A percentile compares a stretch with the other conserved stretches of the same genome.
phyloP scores from a whole-genome alignment of 495 filamentous ascomycete species.

The Copromyces sp. region DNA sequence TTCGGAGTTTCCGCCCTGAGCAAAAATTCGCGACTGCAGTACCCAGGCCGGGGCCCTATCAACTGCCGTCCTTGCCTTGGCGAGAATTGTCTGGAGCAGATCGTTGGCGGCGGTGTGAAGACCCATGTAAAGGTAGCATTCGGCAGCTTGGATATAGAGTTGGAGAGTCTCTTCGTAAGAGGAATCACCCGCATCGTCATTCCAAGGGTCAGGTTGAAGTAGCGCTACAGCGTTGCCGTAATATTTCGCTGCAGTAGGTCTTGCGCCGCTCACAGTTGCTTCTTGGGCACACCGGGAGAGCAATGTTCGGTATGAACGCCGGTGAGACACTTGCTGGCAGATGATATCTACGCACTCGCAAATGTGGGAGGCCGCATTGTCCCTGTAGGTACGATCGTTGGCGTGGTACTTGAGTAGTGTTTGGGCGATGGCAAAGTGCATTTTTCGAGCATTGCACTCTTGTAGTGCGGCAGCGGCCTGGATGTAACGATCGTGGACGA shows the following conservation, averaged over 20 bases:
- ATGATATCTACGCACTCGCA: conserved; percentile 64
- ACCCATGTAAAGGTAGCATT: conserved; percentile 68
- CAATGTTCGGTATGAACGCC: conserved; percentile 58
- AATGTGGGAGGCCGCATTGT: conserved; percentile 65
- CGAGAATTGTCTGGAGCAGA: conserved; percentile 54
- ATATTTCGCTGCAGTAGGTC: conserved; percentile 68
- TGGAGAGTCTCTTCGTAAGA: conserved; percentile 77
- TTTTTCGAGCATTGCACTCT: conserved; percentile 59
- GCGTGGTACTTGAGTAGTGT: conserved; percentile 61
- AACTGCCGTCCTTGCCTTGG: conserved; percentile 51
- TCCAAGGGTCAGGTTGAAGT: conserved; percentile 71
- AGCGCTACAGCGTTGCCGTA: conserved; percentile 65
- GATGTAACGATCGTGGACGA: conserved; percentile 75
- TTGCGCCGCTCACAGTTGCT: conserved; percentile 68
- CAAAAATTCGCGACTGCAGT: conserved; percentile 63
- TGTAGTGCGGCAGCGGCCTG: conserved; percentile 60
- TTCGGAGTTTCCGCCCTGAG: conserved; percentile 58
- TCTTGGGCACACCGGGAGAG: conserved; percentile 66
- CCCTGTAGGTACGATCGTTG: conserved; percentile 45
- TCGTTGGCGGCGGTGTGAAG: conserved; percentile 51
- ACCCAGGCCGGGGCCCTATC: conserved; percentile 75
- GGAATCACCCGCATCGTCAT: conserved; percentile 56
- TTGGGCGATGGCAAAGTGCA: conserved; percentile 82
- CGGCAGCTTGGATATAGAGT: conserved; percentile 64
- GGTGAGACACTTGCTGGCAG: conserved; percentile 45